Conservation (phyloP, 257 asterid species). For the Catharanthus roseus region DNA sequence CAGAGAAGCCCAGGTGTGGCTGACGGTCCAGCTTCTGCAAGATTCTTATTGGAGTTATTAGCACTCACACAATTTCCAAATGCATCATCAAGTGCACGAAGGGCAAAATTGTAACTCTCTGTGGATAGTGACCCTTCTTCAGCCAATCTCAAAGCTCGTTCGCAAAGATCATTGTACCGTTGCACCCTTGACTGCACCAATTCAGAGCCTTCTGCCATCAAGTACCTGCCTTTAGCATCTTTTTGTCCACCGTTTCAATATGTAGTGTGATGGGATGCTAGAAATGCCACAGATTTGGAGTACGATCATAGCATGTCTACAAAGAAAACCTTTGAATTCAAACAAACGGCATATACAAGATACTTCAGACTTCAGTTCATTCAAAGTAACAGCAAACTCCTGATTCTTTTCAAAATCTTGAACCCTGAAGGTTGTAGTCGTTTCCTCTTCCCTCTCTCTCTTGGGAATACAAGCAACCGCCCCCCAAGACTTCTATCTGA, state of each 20-base stretch:
- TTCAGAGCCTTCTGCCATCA: constrained; percentile 56
- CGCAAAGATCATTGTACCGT: constrained; percentile 71
- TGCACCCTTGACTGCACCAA: constrained; percentile 73
- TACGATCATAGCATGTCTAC: constrained; percentile 87
- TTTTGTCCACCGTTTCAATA: constrained; percentile 90
- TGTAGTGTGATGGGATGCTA: constrained; percentile 63
- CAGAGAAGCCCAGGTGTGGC: constrained; percentile 66
- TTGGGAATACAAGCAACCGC: constrained; percentile 90
- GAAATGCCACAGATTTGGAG: constrained; percentile 84
- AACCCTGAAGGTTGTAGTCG: constrained; percentile 50
- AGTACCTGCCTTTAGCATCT: constrained; percentile 64
- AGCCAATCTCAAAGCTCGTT: constrained; percentile 64
- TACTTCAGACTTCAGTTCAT: constrained; percentile 69
- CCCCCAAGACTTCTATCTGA: constrained; percentile 86
- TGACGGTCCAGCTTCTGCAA: constrained; percentile 64
- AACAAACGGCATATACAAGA: constrained; percentile 78
- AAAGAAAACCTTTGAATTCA: constrained; percentile 80
- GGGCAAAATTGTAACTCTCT: constrained; percentile 56
- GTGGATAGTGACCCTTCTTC: constrained; percentile 96
- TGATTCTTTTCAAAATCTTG: constrained; percentile 73
- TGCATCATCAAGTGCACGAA: constrained; percentile 76
- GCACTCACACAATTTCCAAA: constrained; percentile 65
- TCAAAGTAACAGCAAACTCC: constrained; percentile 61
- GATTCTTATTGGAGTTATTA: constrained; percentile 63
- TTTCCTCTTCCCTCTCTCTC: constrained; percentile 56